A percentile compares a stretch with the other conserved stretches of the same genome.
These are phyloP conservation scores for Triticum monococcum DNA, from an alignment of 176 grass and related monocot genomes.

Conservation along the genomic window DNA sequence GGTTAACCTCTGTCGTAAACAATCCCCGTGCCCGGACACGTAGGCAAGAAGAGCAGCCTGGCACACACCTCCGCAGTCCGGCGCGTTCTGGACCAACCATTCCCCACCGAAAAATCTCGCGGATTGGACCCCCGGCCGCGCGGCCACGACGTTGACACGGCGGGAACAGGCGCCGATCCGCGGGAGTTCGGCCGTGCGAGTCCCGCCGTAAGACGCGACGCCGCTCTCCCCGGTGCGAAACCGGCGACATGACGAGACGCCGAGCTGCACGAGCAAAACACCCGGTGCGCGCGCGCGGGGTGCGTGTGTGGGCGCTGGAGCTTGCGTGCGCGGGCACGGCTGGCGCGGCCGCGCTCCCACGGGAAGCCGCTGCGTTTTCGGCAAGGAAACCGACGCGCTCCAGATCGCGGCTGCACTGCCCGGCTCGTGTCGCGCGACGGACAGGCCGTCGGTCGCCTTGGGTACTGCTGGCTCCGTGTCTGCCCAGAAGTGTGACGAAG, in stretches of 20 bases:
- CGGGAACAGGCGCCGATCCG: not conserved
- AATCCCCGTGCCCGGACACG: too few species aligned
- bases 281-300: not conserved
- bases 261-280: too few species aligned
- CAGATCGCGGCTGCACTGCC: not conserved
- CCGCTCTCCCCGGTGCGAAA: not conserved
- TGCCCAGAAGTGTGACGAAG: not conserved
- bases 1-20: too few species aligned
- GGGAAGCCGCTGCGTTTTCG: not conserved
- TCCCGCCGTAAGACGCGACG: too few species aligned
- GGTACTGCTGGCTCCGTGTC: not conserved
- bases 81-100: conserved; percentile 15
- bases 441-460: not conserved
- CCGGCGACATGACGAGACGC: not conserved
- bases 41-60: too few species aligned
- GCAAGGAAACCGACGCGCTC: conserved; percentile 25
- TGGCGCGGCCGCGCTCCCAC: not conserved
- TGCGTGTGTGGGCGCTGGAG: not conserved
- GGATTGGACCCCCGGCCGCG: not conserved
- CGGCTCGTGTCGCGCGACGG: not conserved
- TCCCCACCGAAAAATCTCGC: conserved; percentile 16
- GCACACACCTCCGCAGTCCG: not conserved
- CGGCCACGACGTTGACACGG: not conserved
- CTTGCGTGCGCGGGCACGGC: not conserved
- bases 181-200: not conserved